phyloP scores from a whole-genome alignment of 1,284 basidiomycete species.

The Singerocomus inundabilis region DNA sequence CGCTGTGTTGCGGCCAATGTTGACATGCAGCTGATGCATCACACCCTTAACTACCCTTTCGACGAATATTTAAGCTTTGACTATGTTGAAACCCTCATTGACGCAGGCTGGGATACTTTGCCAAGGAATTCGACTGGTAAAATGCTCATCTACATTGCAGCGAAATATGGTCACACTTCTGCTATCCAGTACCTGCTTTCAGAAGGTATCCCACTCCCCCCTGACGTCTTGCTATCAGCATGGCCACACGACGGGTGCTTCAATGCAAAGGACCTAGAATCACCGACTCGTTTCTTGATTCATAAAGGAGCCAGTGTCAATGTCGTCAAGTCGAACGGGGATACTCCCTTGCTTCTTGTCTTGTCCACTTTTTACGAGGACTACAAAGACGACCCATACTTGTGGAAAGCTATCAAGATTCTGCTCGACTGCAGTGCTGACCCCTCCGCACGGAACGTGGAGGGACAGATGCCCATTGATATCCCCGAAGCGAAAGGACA shows the following conservation, averaged over 20 bases:
- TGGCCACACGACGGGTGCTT: too few species aligned
- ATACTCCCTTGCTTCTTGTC: background rate
- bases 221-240: background rate
- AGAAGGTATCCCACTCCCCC: background rate
- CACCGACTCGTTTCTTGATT: background rate
- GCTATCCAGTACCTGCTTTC: constrained; percentile 1
- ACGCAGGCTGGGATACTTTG: too few species aligned
- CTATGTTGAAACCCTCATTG: background rate
- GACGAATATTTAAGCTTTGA: too few species aligned
- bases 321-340: background rate
- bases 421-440: constrained; percentile 4
- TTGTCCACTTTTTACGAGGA: background rate
- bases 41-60: too few species aligned
- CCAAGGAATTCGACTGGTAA: too few species aligned
- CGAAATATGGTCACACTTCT: background rate
- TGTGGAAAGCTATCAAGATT: background rate
- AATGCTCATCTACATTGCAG: background rate
- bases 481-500: background rate
- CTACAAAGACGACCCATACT: too few species aligned
- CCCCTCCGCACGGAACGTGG: background rate
- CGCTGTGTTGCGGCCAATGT: background rate
- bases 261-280: too few species aligned
- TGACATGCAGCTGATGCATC: too few species aligned
- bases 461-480: background rate
- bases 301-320: background rate